These are phyloP conservation scores for Xylariaceae sp. DNA, from an alignment of 2,329 filamentous ascomycete species.

Conservation along the genomic window DNA sequence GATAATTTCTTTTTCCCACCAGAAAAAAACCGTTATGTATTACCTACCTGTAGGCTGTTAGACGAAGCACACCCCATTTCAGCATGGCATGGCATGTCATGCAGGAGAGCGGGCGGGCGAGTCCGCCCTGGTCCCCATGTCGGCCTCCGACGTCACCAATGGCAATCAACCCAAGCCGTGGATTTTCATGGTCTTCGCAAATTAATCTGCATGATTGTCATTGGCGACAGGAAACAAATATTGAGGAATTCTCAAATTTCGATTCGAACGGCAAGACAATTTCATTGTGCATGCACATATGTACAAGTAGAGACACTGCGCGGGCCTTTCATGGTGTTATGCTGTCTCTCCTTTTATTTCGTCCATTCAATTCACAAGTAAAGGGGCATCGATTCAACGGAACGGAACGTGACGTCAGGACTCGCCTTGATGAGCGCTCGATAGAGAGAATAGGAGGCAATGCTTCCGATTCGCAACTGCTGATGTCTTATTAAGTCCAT, in stretches of 20 bases:
- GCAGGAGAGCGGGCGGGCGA: background rate
- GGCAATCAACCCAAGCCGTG: background rate
- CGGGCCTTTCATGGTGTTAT: background rate
- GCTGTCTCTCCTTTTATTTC: background rate
- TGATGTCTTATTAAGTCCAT: background rate
- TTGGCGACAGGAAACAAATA: too few species aligned
- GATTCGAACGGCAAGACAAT: too few species aligned
- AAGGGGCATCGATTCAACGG: background rate
- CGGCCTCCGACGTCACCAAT: background rate
- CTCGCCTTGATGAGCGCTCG: constrained; percentile 5
- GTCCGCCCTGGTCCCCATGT: background rate
- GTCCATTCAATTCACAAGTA: background rate
- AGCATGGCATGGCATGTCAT: background rate
- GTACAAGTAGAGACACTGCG: too few species aligned
- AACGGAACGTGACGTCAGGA: constrained; percentile 7
- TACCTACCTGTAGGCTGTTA: too few species aligned
- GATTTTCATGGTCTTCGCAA: too few species aligned
- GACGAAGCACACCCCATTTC: background rate
- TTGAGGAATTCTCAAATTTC: too few species aligned
- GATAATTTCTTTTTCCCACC: too few species aligned
- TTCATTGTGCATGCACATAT: too few species aligned
- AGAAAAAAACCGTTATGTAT: background rate
- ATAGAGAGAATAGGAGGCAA: background rate
- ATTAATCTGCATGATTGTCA: too few species aligned
- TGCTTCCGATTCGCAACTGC: background rate